phyloP scores from a whole-genome alignment of 2,329 filamentous ascomycete genomes.

The Botryotinia globosa region DNA sequence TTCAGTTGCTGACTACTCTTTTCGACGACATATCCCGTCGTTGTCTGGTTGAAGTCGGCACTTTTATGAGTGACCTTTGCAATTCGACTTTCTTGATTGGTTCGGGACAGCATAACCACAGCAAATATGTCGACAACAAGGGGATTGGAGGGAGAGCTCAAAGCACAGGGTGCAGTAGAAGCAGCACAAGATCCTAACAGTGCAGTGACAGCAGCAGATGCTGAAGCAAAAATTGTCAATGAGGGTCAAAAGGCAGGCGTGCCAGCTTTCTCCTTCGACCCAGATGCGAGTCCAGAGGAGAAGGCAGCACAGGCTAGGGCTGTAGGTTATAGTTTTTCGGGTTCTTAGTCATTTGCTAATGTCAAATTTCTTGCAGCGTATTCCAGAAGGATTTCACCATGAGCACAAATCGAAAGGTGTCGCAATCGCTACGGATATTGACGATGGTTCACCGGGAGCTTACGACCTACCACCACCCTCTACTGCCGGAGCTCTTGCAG shows the following conservation, averaged over 20 bases:
- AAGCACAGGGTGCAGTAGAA: constrained; percentile 76
- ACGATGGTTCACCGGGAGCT: constrained; percentile 64
- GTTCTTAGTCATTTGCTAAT: constrained; percentile 15
- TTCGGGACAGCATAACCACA: constrained; percentile 19
- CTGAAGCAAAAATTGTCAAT: constrained; percentile 69
- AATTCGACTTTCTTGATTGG: constrained; percentile 24
- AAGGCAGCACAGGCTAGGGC: constrained; percentile 77
- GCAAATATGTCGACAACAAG: constrained; percentile 32
- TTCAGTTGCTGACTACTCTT: constrained; percentile 2
- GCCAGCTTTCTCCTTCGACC: constrained; percentile 81
- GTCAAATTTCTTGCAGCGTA: constrained; percentile 46
- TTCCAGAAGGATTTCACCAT: constrained; percentile 63
- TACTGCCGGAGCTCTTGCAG: constrained; percentile 64
- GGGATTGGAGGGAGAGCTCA: constrained; percentile 58
- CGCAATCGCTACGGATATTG: constrained; percentile 75
- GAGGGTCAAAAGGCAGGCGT: constrained; percentile 78
- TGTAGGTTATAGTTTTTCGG: constrained; percentile 51
- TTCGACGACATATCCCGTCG: constrained; percentile 8
- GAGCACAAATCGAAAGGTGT: constrained; percentile 60
- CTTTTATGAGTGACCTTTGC: constrained; percentile 1
- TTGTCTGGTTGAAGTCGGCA: constrained; percentile 5
- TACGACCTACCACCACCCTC: constrained; percentile 76
- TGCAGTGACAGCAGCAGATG: constrained; percentile 64
- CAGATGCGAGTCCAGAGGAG: constrained; percentile 76
- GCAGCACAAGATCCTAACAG: constrained; percentile 70